These are phyloP conservation scores for Scheffersomyces insectosa DNA, from an alignment of 1,139 yeast species.

Conservation along the genomic window DNA sequence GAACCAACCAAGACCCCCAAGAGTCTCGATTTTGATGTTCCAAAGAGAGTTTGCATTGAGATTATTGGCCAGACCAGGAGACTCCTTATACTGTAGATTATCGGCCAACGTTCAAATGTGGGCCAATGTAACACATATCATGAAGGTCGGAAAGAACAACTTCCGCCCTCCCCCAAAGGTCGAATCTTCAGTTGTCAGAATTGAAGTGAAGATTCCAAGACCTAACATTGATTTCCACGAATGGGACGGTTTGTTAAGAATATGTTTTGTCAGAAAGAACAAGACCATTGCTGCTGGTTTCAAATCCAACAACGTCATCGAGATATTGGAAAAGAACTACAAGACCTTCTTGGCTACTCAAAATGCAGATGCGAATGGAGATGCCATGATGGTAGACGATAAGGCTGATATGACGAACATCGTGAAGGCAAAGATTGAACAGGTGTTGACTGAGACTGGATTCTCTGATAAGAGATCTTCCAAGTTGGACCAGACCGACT, in stretches of 20 bases:
- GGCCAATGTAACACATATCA: constrained; percentile 96
- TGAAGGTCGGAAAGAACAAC: constrained; percentile 97
- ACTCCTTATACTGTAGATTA: constrained; percentile 83
- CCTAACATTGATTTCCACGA: constrained; percentile 91
- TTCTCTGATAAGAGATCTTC: constrained; percentile 87
- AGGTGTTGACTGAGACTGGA: constrained; percentile 76
- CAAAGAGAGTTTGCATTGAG: constrained; percentile 96
- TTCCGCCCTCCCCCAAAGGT: constrained; percentile 99
- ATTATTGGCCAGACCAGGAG: constrained; percentile 94
- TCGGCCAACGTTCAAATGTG: constrained; percentile 99
- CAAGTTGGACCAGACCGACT: constrained; percentile 93
- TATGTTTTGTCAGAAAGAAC: constrained; percentile 90
- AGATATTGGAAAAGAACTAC: constrained; percentile 85
- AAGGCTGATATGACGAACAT: constrained; percentile 41
- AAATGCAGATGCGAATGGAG: constrained; percentile 42
- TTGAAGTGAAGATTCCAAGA: constrained; percentile 88
- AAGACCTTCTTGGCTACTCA: constrained; percentile 70
- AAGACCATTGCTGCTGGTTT: constrained; percentile 93
- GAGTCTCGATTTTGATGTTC: constrained; percentile 95
- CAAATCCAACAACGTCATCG: constrained; percentile 78
- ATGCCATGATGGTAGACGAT: constrained; percentile 56
- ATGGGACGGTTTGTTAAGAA: constrained; percentile 94
- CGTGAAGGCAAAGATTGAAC: constrained; percentile 59
- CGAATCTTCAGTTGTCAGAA: constrained; percentile 92
- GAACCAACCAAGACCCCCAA: constrained; percentile 90